phyloP scores from a whole-genome alignment of 2,329 filamentous ascomycete genomes.

The Sodiomyces alkalinus region DNA sequence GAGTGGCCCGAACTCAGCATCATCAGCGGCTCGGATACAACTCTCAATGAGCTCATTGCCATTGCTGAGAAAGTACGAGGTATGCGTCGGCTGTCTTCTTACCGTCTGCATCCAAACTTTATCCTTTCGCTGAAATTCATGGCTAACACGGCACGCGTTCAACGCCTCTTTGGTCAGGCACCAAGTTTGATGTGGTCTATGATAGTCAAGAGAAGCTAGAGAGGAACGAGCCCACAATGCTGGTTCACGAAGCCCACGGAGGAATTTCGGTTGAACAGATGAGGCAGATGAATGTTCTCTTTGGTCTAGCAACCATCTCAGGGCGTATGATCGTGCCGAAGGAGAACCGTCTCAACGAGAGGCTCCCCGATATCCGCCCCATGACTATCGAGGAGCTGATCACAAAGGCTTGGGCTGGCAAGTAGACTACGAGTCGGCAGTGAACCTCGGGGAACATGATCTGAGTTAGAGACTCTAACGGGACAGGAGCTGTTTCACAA shows the following conservation, averaged over 20 bases:
- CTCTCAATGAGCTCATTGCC: not conserved
- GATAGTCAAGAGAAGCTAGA: not conserved
- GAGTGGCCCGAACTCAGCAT: not conserved
- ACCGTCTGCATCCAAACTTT: too few relatives aligned
- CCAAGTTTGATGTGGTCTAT: not conserved
- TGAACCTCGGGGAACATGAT: too few relatives aligned
- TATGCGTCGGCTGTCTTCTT: too few relatives aligned
- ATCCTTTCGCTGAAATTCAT: not conserved
- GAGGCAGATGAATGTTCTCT: too few relatives aligned
- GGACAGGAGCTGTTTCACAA: too few relatives aligned
- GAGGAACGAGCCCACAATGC: not conserved
- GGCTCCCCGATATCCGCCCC: not conserved
- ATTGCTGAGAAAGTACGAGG: not conserved
- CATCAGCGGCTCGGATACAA: not conserved
- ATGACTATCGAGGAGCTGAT: slow-evolving; percentile 1
- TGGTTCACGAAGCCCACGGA: not conserved
- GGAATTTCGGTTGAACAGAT: not conserved
- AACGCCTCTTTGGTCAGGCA: not conserved
- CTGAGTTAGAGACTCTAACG: too few relatives aligned
- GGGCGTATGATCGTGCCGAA: not conserved
- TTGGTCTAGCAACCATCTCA: not conserved
- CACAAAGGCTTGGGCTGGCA: not conserved
- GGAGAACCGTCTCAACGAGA: not conserved
- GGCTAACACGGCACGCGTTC: too few relatives aligned
- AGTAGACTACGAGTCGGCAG: too few relatives aligned